Base-by-base conservation (phyloP, 495 filamentous ascomycete genomes). In the Podospora australis region DNA sequence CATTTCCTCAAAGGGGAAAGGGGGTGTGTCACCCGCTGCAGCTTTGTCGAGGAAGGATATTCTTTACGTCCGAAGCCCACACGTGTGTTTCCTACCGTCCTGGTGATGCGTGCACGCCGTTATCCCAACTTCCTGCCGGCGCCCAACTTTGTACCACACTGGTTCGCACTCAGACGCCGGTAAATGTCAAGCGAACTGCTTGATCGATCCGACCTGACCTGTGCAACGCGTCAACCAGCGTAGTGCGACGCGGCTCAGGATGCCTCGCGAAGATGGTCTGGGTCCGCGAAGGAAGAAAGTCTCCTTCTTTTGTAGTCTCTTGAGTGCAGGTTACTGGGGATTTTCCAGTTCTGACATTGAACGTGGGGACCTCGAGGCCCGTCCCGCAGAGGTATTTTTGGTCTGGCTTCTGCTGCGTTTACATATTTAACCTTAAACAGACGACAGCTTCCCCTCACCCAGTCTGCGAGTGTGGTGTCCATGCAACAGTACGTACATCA, bases 351-450 rank as follows among this genome's bases (percentile, higher is more conserved):
- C 44, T 2, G 38, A 14, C 28, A 46, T 19, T 21, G 28, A 25
- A 24, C 11, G 46, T 19, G 24, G 32, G 46, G 17, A 40, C 13
- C 9, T 13, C 5, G 32, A 19, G 46, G 26, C 19, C 24, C 36
- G 35, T 36, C 28, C 46, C 46, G 46, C n/a, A 24, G 38, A 40
- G 40, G 39, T 56, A 49, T 57, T 62, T 59, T 59, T 44, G 48
- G 42, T 48, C 29, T 46, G 21, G 32, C 29, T 29, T 35, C 23
- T 35, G 39, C 35, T 55, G 52, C 29, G 45, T 52, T 36, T 29
- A 19, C 46, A 40, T 42, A 22, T 43, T 58, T 62, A 64, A 64
- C 59, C 61, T 64, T 64, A 64, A 57, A 56, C 54, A 59, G 52
- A 64, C 61, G 59, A 60, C 60, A 43, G 30, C 16, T 22, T 44